phyloP scores from a whole-genome alignment of 345 rosid species.

The Angophora floribunda region DNA sequence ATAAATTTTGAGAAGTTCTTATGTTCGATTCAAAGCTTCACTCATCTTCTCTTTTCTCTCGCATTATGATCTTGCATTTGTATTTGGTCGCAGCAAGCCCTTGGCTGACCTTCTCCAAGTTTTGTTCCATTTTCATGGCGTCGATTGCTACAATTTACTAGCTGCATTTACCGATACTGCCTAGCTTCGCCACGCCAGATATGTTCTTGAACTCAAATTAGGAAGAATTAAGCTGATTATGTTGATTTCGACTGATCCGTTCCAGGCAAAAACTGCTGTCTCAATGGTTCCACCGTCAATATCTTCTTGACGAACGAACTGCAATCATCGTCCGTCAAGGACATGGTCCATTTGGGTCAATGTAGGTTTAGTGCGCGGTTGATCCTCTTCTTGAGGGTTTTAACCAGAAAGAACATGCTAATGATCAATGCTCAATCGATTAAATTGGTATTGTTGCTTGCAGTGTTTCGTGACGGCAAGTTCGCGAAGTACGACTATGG shows the following conservation, averaged over 20 bases:
- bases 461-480: slow-evolving; percentile 58
- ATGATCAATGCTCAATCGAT: not conserved
- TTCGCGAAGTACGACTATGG: slow-evolving; percentile 74
- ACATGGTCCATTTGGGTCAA: slow-evolving; percentile 83
- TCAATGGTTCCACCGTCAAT: slow-evolving; percentile 55
- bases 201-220: not conserved
- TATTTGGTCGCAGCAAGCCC: slow-evolving; percentile 25
- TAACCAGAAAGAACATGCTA: not conserved
- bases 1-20: not conserved
- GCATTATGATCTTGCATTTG: not conserved
- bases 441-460: not conserved
- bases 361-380: slow-evolving; percentile 26
- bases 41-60: not conserved
- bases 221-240: not conserved
- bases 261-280: slow-evolving; percentile 79
- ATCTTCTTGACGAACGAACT: slow-evolving; percentile 59
- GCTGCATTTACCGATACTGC: slow-evolving; percentile 52
- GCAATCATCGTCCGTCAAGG: slow-evolving; percentile 73
- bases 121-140: slow-evolving; percentile 50
- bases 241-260: not conserved
- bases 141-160: slow-evolving; percentile 69
- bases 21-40: not conserved
- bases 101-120: slow-evolving; percentile 28
- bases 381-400: not conserved
- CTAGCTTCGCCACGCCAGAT: too few relatives aligned